A percentile compares a stretch with the other conserved stretches of the same genome.
These are phyloP conservation scores for Gynostemma pentaphyllum DNA, from an alignment of 306 rosid genomes.

Conservation along the genomic window DNA sequence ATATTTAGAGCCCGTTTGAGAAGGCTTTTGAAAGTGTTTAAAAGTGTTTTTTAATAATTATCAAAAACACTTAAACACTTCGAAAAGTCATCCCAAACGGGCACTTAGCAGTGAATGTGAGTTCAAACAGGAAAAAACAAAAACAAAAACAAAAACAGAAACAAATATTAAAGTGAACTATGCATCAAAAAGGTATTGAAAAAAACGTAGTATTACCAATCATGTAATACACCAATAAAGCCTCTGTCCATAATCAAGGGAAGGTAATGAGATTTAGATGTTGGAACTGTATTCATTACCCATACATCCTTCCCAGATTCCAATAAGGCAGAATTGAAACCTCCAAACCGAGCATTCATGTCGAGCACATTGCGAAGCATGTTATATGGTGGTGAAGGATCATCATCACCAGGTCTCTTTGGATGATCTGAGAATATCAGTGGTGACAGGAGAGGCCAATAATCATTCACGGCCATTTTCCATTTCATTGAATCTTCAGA, in stretches of 20 bases:
- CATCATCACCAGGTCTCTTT: constrained; percentile 91
- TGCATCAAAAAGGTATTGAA: background rate
- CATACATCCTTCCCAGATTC: constrained; percentile 69
- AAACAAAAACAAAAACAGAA: too few relatives aligned
- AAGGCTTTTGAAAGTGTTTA: too few relatives aligned
- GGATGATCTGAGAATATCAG: constrained; percentile 93
- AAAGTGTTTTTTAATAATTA: too few relatives aligned
- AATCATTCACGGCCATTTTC: constrained; percentile 55
- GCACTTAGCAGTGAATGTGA: too few relatives aligned
- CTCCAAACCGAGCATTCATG: constrained; percentile 91
- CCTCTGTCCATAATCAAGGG: constrained; percentile 89
- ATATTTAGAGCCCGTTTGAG: too few relatives aligned
- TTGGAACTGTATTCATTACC: constrained; percentile 93
- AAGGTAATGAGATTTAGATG: constrained; percentile 47
- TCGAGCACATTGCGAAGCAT: constrained; percentile 89
- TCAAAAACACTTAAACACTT: too few relatives aligned
- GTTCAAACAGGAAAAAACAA: too few relatives aligned
- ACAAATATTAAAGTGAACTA: background rate
- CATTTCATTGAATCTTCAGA: constrained; percentile 48
- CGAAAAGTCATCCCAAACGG: too few relatives aligned
- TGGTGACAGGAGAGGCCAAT: constrained; percentile 90
- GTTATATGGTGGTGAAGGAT: constrained; percentile 88
- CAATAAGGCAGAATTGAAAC: constrained; percentile 75
- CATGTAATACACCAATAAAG: constrained; percentile 75
- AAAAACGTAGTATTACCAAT: constrained; percentile 47